phyloP scores from a whole-genome alignment of 306 rosid genomes.

The Begonia peltatifolia region DNA sequence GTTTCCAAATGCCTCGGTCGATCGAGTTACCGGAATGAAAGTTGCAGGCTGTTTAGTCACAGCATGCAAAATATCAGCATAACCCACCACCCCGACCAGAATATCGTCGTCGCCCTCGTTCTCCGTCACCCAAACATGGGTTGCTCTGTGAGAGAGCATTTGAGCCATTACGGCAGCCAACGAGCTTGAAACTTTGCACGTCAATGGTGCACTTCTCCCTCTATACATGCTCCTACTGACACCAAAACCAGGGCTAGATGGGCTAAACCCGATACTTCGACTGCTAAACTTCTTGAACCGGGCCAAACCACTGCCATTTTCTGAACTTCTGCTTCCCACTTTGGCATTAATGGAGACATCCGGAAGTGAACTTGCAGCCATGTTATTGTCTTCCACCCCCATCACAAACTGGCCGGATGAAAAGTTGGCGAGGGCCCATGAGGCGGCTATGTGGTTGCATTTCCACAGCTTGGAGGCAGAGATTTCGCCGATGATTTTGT shows the following conservation, averaged over 20 bases:
- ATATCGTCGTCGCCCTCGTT: constrained; percentile 49
- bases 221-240: constrained; percentile 73
- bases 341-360: constrained; percentile 22
- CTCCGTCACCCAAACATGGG: constrained; percentile 88
- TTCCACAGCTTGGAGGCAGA: constrained; percentile 90
- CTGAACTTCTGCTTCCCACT: constrained; percentile 13
- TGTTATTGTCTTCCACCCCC: constrained; percentile 84
- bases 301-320: constrained; percentile 16
- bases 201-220: constrained; percentile 88
- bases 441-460: constrained; percentile 76
- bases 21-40: constrained; percentile 23
- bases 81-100: constrained; percentile 79
- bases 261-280: constrained; percentile 67
- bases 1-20: constrained; percentile 30
- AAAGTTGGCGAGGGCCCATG: constrained; percentile 87
- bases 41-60: constrained; percentile 59
- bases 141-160: constrained; percentile 91
- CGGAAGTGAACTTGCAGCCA: constrained; percentile 25
- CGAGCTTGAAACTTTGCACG: constrained; percentile 79
- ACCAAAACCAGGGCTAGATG: constrained; percentile 38
- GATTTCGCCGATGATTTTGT: constrained; percentile 82
- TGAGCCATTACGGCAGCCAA: constrained; percentile 98
- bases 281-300: constrained; percentile 63
- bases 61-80: constrained; percentile 69
- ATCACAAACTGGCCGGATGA: constrained; percentile 90